Conservation (phyloP, 2,329 filamentous ascomycete genomes). For the Alternaria triticina region DNA sequence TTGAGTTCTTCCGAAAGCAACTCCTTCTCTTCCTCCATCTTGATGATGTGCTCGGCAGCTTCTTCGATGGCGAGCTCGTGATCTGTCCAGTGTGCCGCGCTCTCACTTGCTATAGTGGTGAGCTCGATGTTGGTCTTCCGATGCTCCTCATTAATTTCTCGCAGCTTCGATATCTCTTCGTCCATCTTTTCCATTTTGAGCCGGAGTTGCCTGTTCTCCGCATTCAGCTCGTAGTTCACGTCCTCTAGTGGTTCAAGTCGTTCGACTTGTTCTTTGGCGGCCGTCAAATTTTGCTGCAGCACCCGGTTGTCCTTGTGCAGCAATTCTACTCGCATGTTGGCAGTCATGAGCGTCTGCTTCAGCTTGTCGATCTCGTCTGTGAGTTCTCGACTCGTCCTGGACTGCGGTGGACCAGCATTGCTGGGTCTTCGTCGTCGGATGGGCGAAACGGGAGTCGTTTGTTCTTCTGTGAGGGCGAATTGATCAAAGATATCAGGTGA, state of each 20-base stretch:
- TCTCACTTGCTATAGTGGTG: constrained; percentile 35
- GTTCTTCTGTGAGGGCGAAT: constrained; percentile 41
- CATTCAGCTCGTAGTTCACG: constrained; percentile 32
- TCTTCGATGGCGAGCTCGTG: constrained; percentile 40
- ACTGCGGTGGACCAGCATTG: constrained; percentile 29
- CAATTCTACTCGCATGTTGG: constrained; percentile 42
- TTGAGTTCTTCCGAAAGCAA: constrained; percentile 30
- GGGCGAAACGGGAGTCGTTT: constrained; percentile 36
- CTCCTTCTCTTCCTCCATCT: constrained; percentile 36
- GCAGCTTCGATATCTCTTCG: constrained; percentile 22
- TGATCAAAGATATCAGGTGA: constrained; percentile 29
- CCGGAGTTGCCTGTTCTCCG: constrained; percentile 29
- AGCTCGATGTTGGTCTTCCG: constrained; percentile 31
- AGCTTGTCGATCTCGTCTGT: constrained; percentile 35
- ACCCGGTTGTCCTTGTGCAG: constrained; percentile 40
- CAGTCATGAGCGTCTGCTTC: constrained; percentile 35
- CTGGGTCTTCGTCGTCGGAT: constrained; percentile 36
- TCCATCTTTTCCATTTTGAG: constrained; percentile 29
- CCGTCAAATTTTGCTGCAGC: constrained; percentile 34
- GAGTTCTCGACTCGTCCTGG: constrained; percentile 38
- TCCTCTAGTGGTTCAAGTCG: constrained; percentile 36
- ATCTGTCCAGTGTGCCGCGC: constrained; percentile 31
- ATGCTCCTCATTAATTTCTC: constrained; percentile 22
- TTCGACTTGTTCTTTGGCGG: constrained; percentile 31
- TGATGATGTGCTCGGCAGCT: constrained; percentile 41